Base-by-base conservation (phyloP, 768 basidiomycete genomes). In the Psilocybe cyanescens region DNA sequence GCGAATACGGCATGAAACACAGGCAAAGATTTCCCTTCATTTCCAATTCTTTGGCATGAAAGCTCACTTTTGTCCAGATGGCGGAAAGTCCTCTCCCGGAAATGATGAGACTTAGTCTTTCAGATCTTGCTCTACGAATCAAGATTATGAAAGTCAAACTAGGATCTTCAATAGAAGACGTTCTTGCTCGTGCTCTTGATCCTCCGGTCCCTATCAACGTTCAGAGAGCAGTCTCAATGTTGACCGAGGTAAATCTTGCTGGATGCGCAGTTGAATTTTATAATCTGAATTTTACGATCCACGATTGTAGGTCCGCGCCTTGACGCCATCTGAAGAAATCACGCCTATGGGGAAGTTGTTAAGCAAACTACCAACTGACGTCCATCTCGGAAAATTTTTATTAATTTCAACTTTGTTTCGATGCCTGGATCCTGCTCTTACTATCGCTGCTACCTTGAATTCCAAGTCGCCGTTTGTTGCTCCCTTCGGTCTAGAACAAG, bases 351-450 rank as follows among this genome's bases (percentile, higher is more conserved):
- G 97, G 44, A 81, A 88, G 56, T 78, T 97, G 24, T 81, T 99
- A 44, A 94, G 93, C 78, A 92, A 93, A 71, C 79, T 99, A 41
- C 97, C 97, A 0, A 93, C 95, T 49, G 97, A 99, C 70, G 96
- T 99, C 14, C 94, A 98, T 71, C 84, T 97, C 3, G 96, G 95
- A 41, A 97, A 98, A 78, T 92, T 98, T 71, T 80, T 99, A 14
- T 79, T 99, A 45, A 86, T 88, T 28, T 90, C 95, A 4, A 88
- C 90, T 1, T 72, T 95, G 41, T 92, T 98, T 72, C 86, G 87
- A 48, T 99, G 97, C 71, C 77, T 99, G 63, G 97, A 99, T 74
- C 94, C 96, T 1, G 97, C 95, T n/a, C 80, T 99, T 52, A 97
- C 97, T 4, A 95, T 99, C 61, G 95, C 94, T 14, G 97, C 97